Evolutionary conservation across 116 monocot species (phyloP), one percentile per base, ranked within the genome.

Genomic region (Zostera marina): DNA sequence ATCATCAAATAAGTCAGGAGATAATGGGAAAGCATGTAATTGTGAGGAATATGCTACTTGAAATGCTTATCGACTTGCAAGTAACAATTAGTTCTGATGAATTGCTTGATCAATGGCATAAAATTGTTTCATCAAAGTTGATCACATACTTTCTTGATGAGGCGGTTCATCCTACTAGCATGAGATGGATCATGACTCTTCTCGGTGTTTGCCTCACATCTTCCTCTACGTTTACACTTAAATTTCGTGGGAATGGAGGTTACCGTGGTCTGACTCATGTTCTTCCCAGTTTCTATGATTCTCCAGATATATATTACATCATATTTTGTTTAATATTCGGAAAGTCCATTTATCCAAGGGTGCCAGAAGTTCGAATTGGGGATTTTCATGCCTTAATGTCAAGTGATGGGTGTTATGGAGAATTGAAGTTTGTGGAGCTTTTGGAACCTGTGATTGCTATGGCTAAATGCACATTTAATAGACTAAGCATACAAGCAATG

Each of bases 111-210:
- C 99, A 91, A 65, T 99, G 99, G 99, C 99, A 99, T 61, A 99
- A 99, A 70, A 79, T 87, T 72, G 99, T 99, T 63, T 99, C 99
- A 40, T 87, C 91, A 43, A 99, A 83, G 72, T 65, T 99, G 73
- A 79, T 99, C 64, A 86, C 91, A 44, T 99, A 77, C 73, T 99
- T 99, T 78, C 87, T 99, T 58, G 99, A 99, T 77, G 99, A 99
- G 77, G 76, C 99, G 59, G 91, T 87, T 7, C 99, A 99, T 67
- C 91, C 99, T 41, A 99, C 99, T 11, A 99, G 87, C 71, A 99
- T 99, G 99, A 76, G 91, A 72, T 99, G 99, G 99, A 81, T 99
- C 74, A 87, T 91, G 81, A 99, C 99, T 75, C 87, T 99, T 66
- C 78, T 91, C 53, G 99, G 99, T 46, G 84, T 91, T 17, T 83